Percentiles rank a stretch among this genome's conserved stretches.
Conservation (phyloP, 23 red algal genomes). For the Chondrus crispus region DNA sequence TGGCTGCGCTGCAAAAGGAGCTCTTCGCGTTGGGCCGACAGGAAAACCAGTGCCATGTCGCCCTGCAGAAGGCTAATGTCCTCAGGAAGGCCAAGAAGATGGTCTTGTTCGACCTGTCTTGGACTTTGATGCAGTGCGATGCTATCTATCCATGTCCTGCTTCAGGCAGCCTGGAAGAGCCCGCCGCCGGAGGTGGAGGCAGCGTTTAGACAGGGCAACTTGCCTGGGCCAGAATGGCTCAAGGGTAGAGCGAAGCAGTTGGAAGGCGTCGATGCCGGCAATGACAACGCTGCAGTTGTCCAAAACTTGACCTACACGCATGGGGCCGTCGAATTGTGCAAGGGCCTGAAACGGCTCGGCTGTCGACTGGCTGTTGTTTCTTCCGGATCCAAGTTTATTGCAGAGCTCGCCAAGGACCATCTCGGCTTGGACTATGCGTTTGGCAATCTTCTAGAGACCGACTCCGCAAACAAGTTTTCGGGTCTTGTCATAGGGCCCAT, state of each 20-base stretch:
- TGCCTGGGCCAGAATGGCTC: background rate
- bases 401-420: conserved; percentile 62
- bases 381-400: conserved; percentile 69
- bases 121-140: conserved; percentile 90
- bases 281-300: background rate
- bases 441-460: conserved; percentile 79
- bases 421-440: conserved; percentile 86
- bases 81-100: conserved; percentile 83
- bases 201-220: conserved; percentile 44
- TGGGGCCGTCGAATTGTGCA: conserved; percentile 78
- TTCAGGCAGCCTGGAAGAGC: conserved; percentile 48
- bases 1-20: background rate
- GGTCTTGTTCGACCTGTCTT: conserved; percentile 97
- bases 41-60: conserved; percentile 60
- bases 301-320: conserved; percentile 68
- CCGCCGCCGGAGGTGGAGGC: conserved; percentile 46
- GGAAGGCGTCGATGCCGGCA: background rate
- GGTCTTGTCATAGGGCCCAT: conserved; percentile 65
- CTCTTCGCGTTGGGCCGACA: conserved; percentile 55
- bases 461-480: conserved; percentile 66
- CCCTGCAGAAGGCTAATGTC: conserved; percentile 72
- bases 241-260: conserved; percentile 25
- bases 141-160: conserved; percentile 74
- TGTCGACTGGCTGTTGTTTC: conserved; percentile 84
- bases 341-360: conserved; percentile 73